Conservation (phyloP, 768 basidiomycete genomes). For the Rhodotorula taiwanensis region DNA sequence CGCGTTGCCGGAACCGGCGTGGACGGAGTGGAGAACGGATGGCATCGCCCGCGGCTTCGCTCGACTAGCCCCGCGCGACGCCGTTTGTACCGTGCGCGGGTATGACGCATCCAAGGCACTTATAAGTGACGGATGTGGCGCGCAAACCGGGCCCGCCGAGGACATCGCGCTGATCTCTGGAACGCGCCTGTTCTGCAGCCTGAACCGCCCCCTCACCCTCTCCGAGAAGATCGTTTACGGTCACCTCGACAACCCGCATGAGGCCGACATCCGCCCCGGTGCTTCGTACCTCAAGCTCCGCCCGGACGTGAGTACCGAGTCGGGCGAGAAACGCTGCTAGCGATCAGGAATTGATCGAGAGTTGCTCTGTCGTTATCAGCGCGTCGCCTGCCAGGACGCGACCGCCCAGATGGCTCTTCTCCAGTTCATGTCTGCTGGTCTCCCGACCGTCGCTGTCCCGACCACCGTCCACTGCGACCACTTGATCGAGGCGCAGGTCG, state of each 20-base stretch:
- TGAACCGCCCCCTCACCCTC: slow-evolving; percentile 40
- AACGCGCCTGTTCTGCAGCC: no score
- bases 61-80: no score
- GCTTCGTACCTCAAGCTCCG: slow-evolving; percentile 93
- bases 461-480: slow-evolving; percentile 99
- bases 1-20: not conserved
- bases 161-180: no score
- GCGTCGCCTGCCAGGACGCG: slow-evolving; percentile 51
- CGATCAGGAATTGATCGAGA: no score
- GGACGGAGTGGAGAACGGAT: no score
- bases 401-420: slow-evolving; percentile 88
- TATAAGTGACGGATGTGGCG: no score
- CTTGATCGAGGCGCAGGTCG: slow-evolving; percentile 93
- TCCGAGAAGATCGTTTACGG: slow-evolving; percentile 57
- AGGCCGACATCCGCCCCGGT: slow-evolving; percentile 85
- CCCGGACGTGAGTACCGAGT: slow-evolving; percentile 68
- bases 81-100: no score
- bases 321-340: no score
- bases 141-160: no score
- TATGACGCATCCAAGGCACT: no score
- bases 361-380: slow-evolving; percentile 47
- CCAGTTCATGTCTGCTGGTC: slow-evolving; percentile 99
- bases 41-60: not conserved
- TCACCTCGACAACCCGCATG: slow-evolving; percentile 88
- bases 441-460: slow-evolving; percentile 94